These are phyloP conservation scores for Metschnikowia gelsemii DNA, from an alignment of 805 yeast species.

Conservation along the genomic window DNA sequence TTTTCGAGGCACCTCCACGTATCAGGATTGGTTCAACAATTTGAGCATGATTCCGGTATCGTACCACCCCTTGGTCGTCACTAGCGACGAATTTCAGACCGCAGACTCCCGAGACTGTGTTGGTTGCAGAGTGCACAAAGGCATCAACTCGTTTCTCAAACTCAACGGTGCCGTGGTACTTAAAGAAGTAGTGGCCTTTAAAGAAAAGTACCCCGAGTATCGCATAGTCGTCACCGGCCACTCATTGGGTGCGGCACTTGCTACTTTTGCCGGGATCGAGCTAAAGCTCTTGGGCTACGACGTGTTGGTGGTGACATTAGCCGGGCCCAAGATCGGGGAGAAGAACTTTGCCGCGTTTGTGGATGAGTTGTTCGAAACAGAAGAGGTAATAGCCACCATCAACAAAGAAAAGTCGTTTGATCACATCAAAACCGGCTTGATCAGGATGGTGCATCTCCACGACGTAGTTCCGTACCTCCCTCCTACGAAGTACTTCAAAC, in stretches of 20 bases:
- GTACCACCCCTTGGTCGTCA: slow-evolving; percentile 46
- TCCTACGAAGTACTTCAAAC: slow-evolving; percentile 43
- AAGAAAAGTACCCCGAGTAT: slow-evolving; percentile 46
- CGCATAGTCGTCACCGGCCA: slow-evolving; percentile 63
- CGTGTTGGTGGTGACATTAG: slow-evolving; percentile 59
- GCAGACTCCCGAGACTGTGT: slow-evolving; percentile 35
- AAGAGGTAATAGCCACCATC: slow-evolving; percentile 24
- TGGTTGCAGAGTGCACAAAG: slow-evolving; percentile 61
- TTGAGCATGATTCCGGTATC: slow-evolving; percentile 46
- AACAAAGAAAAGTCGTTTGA: slow-evolving; percentile 22
- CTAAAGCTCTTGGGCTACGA: slow-evolving; percentile 51
- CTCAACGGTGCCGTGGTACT: slow-evolving; percentile 39
- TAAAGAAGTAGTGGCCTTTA: slow-evolving; percentile 32
- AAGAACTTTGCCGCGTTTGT: slow-evolving; percentile 48
- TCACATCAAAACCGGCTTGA: slow-evolving; percentile 25
- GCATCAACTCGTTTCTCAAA: slow-evolving; percentile 52
- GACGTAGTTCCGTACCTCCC: slow-evolving; percentile 65
- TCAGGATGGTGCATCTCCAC: slow-evolving; percentile 55
- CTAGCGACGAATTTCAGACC: slow-evolving; percentile 9
- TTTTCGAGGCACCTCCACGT: slow-evolving; percentile 64
- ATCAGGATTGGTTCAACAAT: slow-evolving; percentile 63
- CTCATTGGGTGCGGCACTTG: slow-evolving; percentile 74
- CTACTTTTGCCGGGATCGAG: slow-evolving; percentile 63
- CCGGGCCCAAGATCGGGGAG: slow-evolving; percentile 67
- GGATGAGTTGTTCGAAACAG: slow-evolving; percentile 48